These are phyloP conservation scores for Cercophora samala DNA, from an alignment of 495 filamentous ascomycete species.

Conservation along the genomic window DNA sequence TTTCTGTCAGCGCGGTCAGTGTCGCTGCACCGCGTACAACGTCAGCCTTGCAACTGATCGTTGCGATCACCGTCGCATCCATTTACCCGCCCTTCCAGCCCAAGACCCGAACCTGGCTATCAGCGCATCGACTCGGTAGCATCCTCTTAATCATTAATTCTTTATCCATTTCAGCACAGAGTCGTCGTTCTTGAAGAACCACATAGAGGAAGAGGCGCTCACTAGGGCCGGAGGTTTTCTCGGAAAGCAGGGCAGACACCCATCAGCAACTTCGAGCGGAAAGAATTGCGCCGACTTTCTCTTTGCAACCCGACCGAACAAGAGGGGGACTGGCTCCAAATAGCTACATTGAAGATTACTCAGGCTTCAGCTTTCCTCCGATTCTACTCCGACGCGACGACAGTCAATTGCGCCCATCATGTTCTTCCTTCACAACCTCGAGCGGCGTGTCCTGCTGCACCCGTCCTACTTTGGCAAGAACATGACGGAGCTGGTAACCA, in stretches of 20 bases:
- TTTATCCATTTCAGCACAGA: neutral
- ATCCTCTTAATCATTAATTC: neutral
- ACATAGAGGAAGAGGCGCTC: neutral
- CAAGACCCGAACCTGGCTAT: neutral
- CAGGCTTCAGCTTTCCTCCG: neutral
- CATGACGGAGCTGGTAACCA: conserved; percentile 82
- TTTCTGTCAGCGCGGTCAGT: neutral
- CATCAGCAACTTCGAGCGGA: neutral
- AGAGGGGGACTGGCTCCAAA: neutral
- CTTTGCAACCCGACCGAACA: neutral
- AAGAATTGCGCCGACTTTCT: neutral
- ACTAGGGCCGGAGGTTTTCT: no score
- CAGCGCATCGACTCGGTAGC: neutral
- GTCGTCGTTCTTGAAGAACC: neutral
- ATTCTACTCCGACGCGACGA: neutral
- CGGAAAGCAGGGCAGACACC: no score
- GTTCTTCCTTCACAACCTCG: conserved; percentile 97
- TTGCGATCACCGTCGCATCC: neutral
- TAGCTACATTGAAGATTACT: neutral
- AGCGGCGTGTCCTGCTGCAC: conserved; percentile 87
- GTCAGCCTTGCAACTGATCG: neutral
- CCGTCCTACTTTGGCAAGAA: conserved; percentile 93
- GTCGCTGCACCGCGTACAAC: neutral
- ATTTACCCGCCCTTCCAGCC: neutral
- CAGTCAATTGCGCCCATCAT: conserved; percentile 45